Evolutionary conservation across 1,139 yeast genomes (phyloP).

Genomic region (Saccharomyces uvarum): DNA sequence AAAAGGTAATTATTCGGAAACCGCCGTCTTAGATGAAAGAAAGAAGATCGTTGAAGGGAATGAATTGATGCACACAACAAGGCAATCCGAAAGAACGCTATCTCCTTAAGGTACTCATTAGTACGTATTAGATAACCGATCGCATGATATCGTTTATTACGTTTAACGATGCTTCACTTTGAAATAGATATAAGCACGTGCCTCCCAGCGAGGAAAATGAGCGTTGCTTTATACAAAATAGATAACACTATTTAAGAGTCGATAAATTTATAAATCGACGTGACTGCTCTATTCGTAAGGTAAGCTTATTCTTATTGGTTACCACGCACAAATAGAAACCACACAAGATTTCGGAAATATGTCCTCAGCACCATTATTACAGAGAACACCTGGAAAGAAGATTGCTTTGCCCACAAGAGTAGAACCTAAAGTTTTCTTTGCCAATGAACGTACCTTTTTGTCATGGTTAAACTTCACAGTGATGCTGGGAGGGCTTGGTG

Average conservation of each 20-base stretch:
- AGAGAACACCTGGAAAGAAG: slow-evolving; percentile 69
- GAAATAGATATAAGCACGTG: neutral
- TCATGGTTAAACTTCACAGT: slow-evolving; percentile 98
- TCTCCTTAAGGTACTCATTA: neutral
- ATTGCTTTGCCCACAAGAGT: slow-evolving; percentile 96
- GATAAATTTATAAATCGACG: neutral
- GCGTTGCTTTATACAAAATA: neutral
- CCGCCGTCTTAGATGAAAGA: neutral
- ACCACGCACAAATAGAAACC: neutral
- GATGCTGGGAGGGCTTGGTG: slow-evolving; percentile 91
- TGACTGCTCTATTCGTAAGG: neutral
- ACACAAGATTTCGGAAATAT: slow-evolving; percentile 5
- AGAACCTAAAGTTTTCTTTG: slow-evolving; percentile 97
- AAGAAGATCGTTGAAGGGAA: neutral
- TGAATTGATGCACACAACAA: neutral
- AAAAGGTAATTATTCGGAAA: neutral
- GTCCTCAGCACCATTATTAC: slow-evolving; percentile 55
- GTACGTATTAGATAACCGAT: neutral
- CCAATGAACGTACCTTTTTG: slow-evolving; percentile 94
- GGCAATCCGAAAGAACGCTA: neutral
- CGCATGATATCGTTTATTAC: neutral
- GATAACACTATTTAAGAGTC: slow-evolving; percentile 1
- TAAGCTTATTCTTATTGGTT: neutral
- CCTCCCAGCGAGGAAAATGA: neutral
- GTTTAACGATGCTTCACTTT: neutral